Evolutionary conservation across 2,329 filamentous ascomycete species (phyloP), one percentile per base, ranked within the genome.

Genomic region (Beauveria medogensis): DNA sequence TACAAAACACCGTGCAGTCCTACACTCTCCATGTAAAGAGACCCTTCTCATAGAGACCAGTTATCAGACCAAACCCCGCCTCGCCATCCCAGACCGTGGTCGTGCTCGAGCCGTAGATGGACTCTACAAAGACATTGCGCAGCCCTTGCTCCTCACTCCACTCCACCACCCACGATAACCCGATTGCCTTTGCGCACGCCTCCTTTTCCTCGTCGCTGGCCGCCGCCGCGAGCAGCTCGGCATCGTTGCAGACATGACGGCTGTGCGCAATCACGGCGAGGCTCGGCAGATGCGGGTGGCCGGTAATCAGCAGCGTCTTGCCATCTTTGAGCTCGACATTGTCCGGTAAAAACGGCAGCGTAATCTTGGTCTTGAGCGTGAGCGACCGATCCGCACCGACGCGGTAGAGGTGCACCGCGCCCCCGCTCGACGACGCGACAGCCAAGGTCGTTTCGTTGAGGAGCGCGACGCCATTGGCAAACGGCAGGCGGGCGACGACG

Each of bases 381-480:
- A 37, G 44, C 41, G 58, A 54, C 22, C 24, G 14, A 43, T 46
- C 54, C 30, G 55, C 51, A 10, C 20, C 59, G 9, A 72, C 53
- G 7, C 55, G 40, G 68, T 71, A 76, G 26, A 77, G 62, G 40
- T 72, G 64, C 0, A 76, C 65, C 2, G 64, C 61, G 4, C 64
- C 62, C 12, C 54, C 61, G 44, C 61, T 72, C 8, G 75, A 73
- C 0, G 76, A 71, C 1, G 76, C 71, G 12, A 78, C 71, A 0
- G 69, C 77, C 2, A 76, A 61, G 0, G 72, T 75, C 0, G 72
- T 75, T 2, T 63, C 64, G 62, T 28, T 28, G 4, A 78, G 50
- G 1, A 77, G 62, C 34, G 72, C 72, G 18, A 78, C 70, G 16
- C 77, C 77, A 54, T 79, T 79, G 9, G 77, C 70, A 48, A 75